Evolutionary conservation across 179 eudicot genomes (phyloP), one percentile per base, ranked within the genome.

Genomic region (Silene noctiflora): DNA sequence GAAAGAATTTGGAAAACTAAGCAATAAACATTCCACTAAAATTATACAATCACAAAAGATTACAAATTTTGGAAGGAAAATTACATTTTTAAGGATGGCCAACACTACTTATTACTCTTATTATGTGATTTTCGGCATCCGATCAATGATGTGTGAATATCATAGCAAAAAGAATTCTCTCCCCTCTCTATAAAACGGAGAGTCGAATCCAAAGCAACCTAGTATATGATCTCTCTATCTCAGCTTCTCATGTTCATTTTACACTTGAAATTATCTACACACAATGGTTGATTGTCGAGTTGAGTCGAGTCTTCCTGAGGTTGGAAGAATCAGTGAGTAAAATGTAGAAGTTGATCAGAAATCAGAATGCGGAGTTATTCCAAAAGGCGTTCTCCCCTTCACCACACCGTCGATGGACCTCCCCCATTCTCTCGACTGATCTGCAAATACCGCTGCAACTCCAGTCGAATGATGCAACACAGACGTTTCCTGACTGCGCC

Each of bases 401-500:
- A 1, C 97, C 97, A 46, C 97, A 92, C 72, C 92, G 89, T 33
- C 86, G 82, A 77, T 92, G 96, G 58, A 92, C 97, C 80, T 92
- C 98, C 62, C 82, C 82, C 82, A 93, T 93, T 83, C 96, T 85
- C 68, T 93, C 96, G 3, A 84, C 88, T 0, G 96, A 93, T 78
- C 64, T 87, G 81, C 98, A 93, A 24, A 91, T 87, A 29, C 98
- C 96, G 3, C 96, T 89, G 85, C 98, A 93, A 74, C 85, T 91
- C 98, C 98, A 91, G 76, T 93, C 98, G 17, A 91, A 93, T 21
- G 98, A 93, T 71, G 98, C 98, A 44, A 93, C 91, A 65, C 96
- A 89, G 67, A 89, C 84, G 81, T 92, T 91, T 75, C 97, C 94
- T 51, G 96, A 94, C 67, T 92, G 96, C 59, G 97, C 98, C 85